Evolutionary conservation across 305 asterid genomes (phyloP).

Genomic region (Solanum hybrid): DNA sequence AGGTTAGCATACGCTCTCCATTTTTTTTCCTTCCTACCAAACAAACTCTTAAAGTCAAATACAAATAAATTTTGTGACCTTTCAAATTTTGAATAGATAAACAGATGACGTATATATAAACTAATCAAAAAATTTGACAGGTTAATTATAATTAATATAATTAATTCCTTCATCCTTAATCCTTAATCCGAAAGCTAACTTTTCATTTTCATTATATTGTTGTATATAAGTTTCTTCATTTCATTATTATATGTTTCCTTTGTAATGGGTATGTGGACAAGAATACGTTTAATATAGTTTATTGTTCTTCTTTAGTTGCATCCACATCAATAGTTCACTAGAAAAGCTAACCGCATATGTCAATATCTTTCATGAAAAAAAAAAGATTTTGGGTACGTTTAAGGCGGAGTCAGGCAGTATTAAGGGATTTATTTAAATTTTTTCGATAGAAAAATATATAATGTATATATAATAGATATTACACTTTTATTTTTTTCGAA

Average conservation of each 20-base stretch:
- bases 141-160: not conserved
- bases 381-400: not conserved
- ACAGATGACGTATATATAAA: not conserved
- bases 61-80: not conserved
- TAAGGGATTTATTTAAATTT: fast-evolving
- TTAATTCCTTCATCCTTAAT: not conserved
- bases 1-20: too few relatives aligned
- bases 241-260: not conserved
- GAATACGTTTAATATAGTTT: not conserved
- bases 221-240: not conserved
- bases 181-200: not conserved
- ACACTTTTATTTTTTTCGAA: not conserved
- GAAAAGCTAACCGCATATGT: not conserved
- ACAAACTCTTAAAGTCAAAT: not conserved
- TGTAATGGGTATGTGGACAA: not conserved
- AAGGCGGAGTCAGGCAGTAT: not conserved
- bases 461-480: not conserved
- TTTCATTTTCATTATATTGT: not conserved
- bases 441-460: not conserved
- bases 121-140: not conserved
- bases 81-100: not conserved
- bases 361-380: not conserved
- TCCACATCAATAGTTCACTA: not conserved
- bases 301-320: not conserved
- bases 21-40: not conserved